Evolutionary conservation across 2,329 filamentous ascomycete species (phyloP).

Genomic region (Aspergillus persii): DNA sequence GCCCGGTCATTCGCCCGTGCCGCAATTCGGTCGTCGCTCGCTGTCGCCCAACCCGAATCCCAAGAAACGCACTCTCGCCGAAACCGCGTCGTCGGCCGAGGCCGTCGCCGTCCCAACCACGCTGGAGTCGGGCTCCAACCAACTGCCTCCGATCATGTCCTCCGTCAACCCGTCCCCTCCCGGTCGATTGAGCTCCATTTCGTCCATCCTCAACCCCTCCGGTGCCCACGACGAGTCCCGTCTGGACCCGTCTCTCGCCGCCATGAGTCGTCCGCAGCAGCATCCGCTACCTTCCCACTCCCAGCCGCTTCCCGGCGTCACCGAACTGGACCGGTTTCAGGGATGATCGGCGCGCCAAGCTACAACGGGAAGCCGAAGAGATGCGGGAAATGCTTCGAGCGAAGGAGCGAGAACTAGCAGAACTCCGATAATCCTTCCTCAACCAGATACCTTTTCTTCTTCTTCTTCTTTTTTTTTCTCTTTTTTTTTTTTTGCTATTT

Average conservation of each 20-base stretch:
- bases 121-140: slow-evolving; percentile 36
- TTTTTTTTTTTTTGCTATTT: slow-evolving; percentile 9
- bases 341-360: slow-evolving; percentile 61
- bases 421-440: slow-evolving; percentile 33
- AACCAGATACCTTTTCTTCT: slow-evolving; percentile 19
- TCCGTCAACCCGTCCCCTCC: slow-evolving; percentile 37
- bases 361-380: slow-evolving; percentile 70
- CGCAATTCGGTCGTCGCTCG: slow-evolving; percentile 32
- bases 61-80: slow-evolving; percentile 38
- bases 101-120: slow-evolving; percentile 26
- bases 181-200: slow-evolving; percentile 71
- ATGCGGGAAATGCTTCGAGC: slow-evolving; percentile 71
- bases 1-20: slow-evolving; percentile 24
- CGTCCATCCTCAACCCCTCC: slow-evolving; percentile 67
- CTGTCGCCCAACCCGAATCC: slow-evolving; percentile 32
- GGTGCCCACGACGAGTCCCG: slow-evolving; percentile 36
- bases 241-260: slow-evolving; percentile 41
- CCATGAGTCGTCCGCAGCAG: slow-evolving; percentile 29
- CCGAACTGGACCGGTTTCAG: slow-evolving; percentile 53
- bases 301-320: slow-evolving; percentile 33
- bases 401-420: slow-evolving; percentile 71
- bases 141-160: slow-evolving; percentile 40
- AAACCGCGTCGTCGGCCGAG: slow-evolving; percentile 29
- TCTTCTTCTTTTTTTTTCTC: slow-evolving; percentile 3
- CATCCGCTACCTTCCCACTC: slow-evolving; percentile 23